Conservation (phyloP, 179 eudicot species). For the Corrigiola litoralis region DNA sequence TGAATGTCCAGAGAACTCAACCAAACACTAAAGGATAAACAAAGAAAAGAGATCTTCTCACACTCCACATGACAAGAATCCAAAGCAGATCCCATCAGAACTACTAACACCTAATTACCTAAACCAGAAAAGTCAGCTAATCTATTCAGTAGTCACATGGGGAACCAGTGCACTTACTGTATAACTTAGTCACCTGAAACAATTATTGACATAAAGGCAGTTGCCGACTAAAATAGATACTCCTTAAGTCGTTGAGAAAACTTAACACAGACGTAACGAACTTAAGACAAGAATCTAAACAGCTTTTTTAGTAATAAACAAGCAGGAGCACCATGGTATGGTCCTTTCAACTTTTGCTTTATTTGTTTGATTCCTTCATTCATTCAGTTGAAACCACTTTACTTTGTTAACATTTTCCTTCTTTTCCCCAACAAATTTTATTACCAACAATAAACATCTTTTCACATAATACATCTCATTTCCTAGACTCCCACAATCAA, state of each 20-base stretch:
- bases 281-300: constrained; percentile 21
- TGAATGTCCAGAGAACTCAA: background rate
- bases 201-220: constrained; percentile 6
- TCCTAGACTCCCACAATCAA: constrained; percentile 14
- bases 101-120: constrained; percentile 14
- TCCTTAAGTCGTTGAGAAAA: background rate
- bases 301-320: constrained; percentile 10
- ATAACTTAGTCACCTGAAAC: constrained; percentile 1
- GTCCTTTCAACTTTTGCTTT: constrained; percentile 34
- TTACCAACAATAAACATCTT: constrained; percentile 4
- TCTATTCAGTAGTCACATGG: constrained; percentile 7
- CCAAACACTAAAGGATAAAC: background rate
- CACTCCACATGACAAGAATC: background rate
- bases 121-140: constrained; percentile 14
- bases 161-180: constrained; percentile 14
- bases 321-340: constrained; percentile 20
- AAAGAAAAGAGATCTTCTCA: background rate
- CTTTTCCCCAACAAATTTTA: constrained; percentile 27
- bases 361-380: constrained; percentile 40
- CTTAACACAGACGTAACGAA: constrained; percentile 15
- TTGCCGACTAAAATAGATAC: background rate
- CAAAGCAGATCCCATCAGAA: constrained; percentile 3
- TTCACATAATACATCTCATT: constrained; percentile 20
- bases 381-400: constrained; percentile 23
- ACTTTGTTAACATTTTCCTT: constrained; percentile 16